Evolutionary conservation across 2,329 filamentous ascomycete species (phyloP).

Genomic region (Aspergillus brunneoviolaceus): DNA sequence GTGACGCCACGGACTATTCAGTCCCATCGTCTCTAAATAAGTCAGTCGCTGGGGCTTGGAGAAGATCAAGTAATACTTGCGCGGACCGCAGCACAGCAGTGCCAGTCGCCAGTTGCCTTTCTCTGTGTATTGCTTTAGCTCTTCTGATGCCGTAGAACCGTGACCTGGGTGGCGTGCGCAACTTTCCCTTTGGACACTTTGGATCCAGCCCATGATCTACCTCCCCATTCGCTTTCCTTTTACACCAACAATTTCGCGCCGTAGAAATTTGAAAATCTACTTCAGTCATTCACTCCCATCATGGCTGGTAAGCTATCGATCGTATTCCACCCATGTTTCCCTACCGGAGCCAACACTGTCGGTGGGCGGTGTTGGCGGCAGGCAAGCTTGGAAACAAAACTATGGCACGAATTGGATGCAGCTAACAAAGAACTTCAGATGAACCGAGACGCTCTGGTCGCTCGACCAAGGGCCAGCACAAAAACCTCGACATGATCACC

Average conservation of each 20-base stretch:
- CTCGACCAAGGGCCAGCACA: slow-evolving; percentile 96
- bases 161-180: slow-evolving; percentile 31
- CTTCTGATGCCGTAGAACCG: slow-evolving; percentile 43
- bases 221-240: neutral
- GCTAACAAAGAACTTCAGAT: slow-evolving; percentile 50
- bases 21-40: slow-evolving; percentile 20
- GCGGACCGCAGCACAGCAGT: slow-evolving; percentile 31
- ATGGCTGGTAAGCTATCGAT: slow-evolving; percentile 63
- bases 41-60: slow-evolving; percentile 23
- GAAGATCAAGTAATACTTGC: slow-evolving; percentile 35
- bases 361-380: slow-evolving; percentile 10
- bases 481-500: slow-evolving; percentile 72
- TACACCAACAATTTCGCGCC: slow-evolving; percentile 24
- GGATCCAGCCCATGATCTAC: slow-evolving; percentile 9
- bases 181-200: slow-evolving; percentile 18
- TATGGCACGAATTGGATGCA: slow-evolving; percentile 14
- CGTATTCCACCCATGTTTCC: slow-evolving; percentile 28
- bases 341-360: slow-evolving; percentile 2
- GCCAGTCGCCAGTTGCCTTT: slow-evolving; percentile 32
- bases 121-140: slow-evolving; percentile 43
- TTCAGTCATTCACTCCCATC: slow-evolving; percentile 33
- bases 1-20: slow-evolving; percentile 18
- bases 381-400: neutral
- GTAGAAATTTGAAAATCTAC: slow-evolving; percentile 39
- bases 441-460: slow-evolving; percentile 93